phyloP scores from a whole-genome alignment of 169 alveolate species.

The Toxoplasma gondii region DNA sequence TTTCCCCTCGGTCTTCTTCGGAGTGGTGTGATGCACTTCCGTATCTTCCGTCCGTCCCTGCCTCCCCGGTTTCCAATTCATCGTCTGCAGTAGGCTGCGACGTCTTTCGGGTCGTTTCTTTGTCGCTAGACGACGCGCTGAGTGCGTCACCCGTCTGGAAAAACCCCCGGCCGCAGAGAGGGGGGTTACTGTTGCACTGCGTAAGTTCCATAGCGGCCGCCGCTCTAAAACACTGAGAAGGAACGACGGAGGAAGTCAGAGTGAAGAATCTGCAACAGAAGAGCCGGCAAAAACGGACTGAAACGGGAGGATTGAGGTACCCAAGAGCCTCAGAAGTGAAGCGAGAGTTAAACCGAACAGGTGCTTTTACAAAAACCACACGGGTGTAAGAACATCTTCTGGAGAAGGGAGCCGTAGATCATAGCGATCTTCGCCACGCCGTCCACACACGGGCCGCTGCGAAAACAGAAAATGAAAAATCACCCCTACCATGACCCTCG shows the following conservation, averaged over 20 bases:
- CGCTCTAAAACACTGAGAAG: background rate
- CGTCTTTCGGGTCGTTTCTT: background rate
- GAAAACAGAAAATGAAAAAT: too few relatives aligned
- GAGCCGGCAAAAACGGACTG: background rate
- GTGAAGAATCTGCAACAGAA: background rate
- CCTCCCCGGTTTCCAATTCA: background rate
- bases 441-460: too few relatives aligned
- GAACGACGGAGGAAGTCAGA: background rate
- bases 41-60: background rate
- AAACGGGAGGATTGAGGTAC: too few relatives aligned
- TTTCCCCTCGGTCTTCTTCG: background rate
- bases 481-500: too few relatives aligned
- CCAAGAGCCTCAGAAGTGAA: too few relatives aligned
- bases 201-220: conserved; percentile 25
- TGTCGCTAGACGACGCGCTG: background rate
- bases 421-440: too few relatives aligned
- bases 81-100: background rate
- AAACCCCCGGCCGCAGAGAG: background rate
- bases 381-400: too few relatives aligned
- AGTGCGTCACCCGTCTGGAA: background rate
- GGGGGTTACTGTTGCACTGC: background rate
- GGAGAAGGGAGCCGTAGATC: too few relatives aligned
- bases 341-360: too few relatives aligned
- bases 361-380: too few relatives aligned
- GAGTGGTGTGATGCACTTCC: background rate